phyloP scores from a whole-genome alignment of 2,329 filamentous ascomycete genomes.

The Fusarium chuoi region DNA sequence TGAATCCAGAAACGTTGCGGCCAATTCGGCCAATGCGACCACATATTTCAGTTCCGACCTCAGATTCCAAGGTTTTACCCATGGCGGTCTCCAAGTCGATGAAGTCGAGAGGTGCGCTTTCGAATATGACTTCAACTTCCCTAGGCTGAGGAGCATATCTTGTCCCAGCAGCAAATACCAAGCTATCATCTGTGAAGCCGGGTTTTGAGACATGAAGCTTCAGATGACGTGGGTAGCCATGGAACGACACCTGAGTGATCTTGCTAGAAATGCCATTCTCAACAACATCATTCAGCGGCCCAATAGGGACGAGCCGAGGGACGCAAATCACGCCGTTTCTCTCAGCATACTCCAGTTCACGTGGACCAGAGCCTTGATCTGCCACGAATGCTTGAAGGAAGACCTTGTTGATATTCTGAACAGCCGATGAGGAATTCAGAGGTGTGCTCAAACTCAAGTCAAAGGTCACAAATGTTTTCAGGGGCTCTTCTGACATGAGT shows the following conservation, averaged over 20 bases:
- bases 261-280: slow-evolving; percentile 46
- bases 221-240: slow-evolving; percentile 16
- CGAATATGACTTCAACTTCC: slow-evolving; percentile 55
- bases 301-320: slow-evolving; percentile 56
- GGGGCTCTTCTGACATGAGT: slow-evolving; percentile 60
- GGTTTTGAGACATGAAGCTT: slow-evolving; percentile 43
- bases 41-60: slow-evolving; percentile 54
- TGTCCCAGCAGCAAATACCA: slow-evolving; percentile 41
- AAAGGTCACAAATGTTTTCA: slow-evolving; percentile 56
- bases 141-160: slow-evolving; percentile 39
- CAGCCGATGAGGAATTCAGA: neutral
- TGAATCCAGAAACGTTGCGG: slow-evolving; percentile 45
- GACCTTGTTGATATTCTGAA: slow-evolving; percentile 40
- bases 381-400: slow-evolving; percentile 41
- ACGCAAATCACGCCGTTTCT: slow-evolving; percentile 52
- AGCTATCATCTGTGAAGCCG: slow-evolving; percentile 39
- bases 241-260: slow-evolving; percentile 34
- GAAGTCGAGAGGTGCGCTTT: slow-evolving; percentile 49
- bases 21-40: slow-evolving; percentile 53
- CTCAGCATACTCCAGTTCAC: slow-evolving; percentile 58
- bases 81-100: slow-evolving; percentile 51
- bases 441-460: slow-evolving; percentile 44
- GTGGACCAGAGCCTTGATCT: slow-evolving; percentile 21
- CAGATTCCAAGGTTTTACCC: slow-evolving; percentile 46
- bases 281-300: slow-evolving; percentile 56